Conservation (phyloP, 2,329 filamentous ascomycete genomes). For the Leptographium wingfieldii region DNA sequence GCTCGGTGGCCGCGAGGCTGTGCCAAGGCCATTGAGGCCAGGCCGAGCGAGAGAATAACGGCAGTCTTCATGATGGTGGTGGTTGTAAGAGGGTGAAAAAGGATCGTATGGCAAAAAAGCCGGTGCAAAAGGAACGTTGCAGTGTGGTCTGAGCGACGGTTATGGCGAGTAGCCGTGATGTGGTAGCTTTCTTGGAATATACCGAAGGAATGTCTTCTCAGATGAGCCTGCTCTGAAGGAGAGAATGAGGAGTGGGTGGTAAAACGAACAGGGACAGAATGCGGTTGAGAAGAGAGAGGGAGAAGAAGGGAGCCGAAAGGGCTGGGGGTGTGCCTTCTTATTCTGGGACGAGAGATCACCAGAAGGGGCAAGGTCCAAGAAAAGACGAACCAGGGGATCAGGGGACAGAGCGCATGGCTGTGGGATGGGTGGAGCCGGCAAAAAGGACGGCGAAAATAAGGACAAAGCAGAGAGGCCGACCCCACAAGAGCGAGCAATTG, state of each 20-base stretch:
- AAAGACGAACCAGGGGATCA: neutral
- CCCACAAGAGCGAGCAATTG: too few relatives aligned
- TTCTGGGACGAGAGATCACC: too few relatives aligned
- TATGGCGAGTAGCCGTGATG: too few relatives aligned
- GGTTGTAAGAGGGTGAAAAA: neutral
- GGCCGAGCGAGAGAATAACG: slow-evolving; percentile 21
- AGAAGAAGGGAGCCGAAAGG: neutral
- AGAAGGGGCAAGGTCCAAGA: neutral
- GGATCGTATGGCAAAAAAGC: neutral
- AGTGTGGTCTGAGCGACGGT: too few relatives aligned
- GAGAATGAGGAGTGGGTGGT: slow-evolving; percentile 10
- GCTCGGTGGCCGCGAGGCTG: slow-evolving; percentile 33
- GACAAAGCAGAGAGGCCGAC: too few relatives aligned
- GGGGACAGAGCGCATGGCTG: neutral
- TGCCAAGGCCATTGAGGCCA: slow-evolving; percentile 34
- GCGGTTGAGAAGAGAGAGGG: neutral
- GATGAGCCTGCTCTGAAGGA: slow-evolving; percentile 14
- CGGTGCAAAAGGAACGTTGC: too few relatives aligned
- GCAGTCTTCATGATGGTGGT: slow-evolving; percentile 29
- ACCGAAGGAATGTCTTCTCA: neutral
- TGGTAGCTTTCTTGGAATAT: too few relatives aligned
- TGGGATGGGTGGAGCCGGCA: neutral
- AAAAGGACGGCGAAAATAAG: neutral
- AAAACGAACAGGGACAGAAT: too few relatives aligned
- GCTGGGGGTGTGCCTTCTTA: too few relatives aligned